A percentile compares a stretch with the other conserved stretches of the same genome.
These are phyloP conservation scores for Beauveria sp. DNA, from an alignment of 2,329 filamentous ascomycete genomes.

Conservation along the genomic window DNA sequence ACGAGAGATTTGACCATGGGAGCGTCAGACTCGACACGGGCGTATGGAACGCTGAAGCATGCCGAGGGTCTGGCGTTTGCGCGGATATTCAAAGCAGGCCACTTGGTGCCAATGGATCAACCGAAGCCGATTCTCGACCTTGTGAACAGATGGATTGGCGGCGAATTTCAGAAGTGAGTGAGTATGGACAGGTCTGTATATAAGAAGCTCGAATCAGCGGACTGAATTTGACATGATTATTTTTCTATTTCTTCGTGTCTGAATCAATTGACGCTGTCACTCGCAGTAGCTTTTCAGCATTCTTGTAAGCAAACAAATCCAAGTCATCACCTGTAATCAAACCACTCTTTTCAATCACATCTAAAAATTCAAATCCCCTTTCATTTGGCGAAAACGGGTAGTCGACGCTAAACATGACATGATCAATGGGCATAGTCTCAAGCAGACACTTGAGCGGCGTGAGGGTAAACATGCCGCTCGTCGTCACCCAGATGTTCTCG, in stretches of 20 bases:
- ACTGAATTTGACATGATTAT: background rate
- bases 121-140: slow-evolving; percentile 84
- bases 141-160: slow-evolving; percentile 87
- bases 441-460: slow-evolving; percentile 37
- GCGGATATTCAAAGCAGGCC: slow-evolving; percentile 78
- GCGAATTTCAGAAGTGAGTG: slow-evolving; percentile 56
- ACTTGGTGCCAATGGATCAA: slow-evolving; percentile 98
- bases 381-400: slow-evolving; percentile 47
- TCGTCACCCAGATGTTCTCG: slow-evolving; percentile 50
- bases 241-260: background rate
- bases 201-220: too few species aligned
- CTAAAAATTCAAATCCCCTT: slow-evolving; percentile 38
- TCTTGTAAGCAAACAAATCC: slow-evolving; percentile 40
- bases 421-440: slow-evolving; percentile 38
- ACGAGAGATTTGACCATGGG: slow-evolving; percentile 53
- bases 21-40: slow-evolving; percentile 19
- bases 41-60: slow-evolving; percentile 74
- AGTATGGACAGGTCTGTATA: background rate
- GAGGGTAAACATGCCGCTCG: slow-evolving; percentile 44
- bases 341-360: slow-evolving; percentile 39
- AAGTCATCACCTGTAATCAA: slow-evolving; percentile 41
- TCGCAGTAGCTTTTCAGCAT: slow-evolving; percentile 40
- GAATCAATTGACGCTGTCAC: slow-evolving; percentile 17
- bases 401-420: slow-evolving; percentile 48
- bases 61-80: slow-evolving; percentile 92